Conservation (phyloP, 352 stramenopile species). For the Peronospora belbahrii region DNA sequence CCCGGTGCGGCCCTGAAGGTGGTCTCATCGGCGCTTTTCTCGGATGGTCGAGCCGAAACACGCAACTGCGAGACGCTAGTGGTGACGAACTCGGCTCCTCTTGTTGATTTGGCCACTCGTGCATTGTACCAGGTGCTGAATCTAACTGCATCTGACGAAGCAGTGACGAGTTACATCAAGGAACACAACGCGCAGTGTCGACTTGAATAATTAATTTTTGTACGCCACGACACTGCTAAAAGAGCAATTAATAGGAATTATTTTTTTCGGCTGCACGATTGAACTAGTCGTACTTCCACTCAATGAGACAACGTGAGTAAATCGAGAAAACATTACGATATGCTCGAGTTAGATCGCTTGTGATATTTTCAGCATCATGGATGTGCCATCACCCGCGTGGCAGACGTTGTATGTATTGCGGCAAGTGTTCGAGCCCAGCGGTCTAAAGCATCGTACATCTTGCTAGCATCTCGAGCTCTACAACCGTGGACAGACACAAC, state of each 20-base stretch:
- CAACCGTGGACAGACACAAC: neutral
- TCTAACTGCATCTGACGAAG: slow-evolving; percentile 7
- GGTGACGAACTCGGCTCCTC: slow-evolving; percentile 13
- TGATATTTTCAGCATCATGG: slow-evolving; percentile 5
- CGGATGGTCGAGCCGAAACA: slow-evolving; percentile 9
- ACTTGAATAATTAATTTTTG: slow-evolving; percentile 9
- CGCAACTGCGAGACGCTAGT: slow-evolving; percentile 27
- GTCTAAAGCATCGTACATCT: slow-evolving; percentile 64
- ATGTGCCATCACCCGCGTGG: slow-evolving; percentile 28
- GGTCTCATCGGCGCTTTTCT: slow-evolving; percentile 6
- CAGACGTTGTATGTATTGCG: slow-evolving; percentile 41
- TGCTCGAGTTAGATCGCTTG: slow-evolving; percentile 4
- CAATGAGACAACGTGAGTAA: slow-evolving; percentile 9
- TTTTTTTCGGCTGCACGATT: slow-evolving; percentile 19
- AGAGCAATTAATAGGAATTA: slow-evolving; percentile 30
- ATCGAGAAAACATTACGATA: neutral
- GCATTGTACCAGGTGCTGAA: slow-evolving; percentile 19
- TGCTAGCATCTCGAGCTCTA: slow-evolving; percentile 48
- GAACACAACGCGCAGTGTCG: slow-evolving; percentile 19
- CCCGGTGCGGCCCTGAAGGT: slow-evolving; percentile 6
- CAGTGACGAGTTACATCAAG: slow-evolving; percentile 20
- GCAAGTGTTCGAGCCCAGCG: slow-evolving; percentile 50
- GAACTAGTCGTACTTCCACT: slow-evolving; percentile 10
- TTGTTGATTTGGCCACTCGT: slow-evolving; percentile 14
- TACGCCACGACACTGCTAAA: slow-evolving; percentile 1